phyloP scores from a whole-genome alignment of 78 protist genomes.

The Cyanophora paradoxa region DNA sequence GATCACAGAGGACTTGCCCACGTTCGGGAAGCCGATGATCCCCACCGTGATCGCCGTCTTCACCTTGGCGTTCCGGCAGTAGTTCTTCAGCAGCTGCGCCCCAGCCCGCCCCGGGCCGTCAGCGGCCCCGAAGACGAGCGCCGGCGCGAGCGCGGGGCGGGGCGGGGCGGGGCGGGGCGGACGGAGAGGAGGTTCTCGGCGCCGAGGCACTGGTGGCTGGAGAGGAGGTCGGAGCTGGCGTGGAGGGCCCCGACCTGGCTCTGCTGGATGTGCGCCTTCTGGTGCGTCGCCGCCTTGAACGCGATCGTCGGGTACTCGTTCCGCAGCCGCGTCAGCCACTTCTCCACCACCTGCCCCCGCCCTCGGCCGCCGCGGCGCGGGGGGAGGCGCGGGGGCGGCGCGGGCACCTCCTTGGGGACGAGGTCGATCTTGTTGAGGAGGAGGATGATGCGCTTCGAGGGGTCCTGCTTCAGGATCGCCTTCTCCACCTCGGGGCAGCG shows the following conservation, averaged over 20 bases:
- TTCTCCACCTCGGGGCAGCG: conserved; percentile 81
- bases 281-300: conserved; percentile 70
- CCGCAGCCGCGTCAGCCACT: conserved; percentile 70
- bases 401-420: conserved; percentile 16
- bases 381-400: no score
- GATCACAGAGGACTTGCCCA: conserved; percentile 93
- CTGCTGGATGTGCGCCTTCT: conserved; percentile 34
- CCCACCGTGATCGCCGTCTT: conserved; percentile 81
- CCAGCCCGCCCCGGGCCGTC: neutral
- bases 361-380: conserved; percentile 47
- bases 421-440: conserved; percentile 81
- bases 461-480: conserved; percentile 27
- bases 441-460: conserved; percentile 67
- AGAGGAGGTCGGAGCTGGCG: neutral
- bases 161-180: neutral
- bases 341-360: no score
- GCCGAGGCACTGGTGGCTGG: conserved; percentile 1
- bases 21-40: conserved; percentile 93
- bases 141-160: no score
- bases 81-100: conserved; percentile 55
- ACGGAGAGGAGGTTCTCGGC: conserved; percentile 22
- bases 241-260: no score
- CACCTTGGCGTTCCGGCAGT: conserved; percentile 63
- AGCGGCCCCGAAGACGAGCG: neutral
- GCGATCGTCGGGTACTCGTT: conserved; percentile 72